Percentiles rank a stretch among this genome's conserved stretches.
phyloP scores from a whole-genome alignment of 208 protist genomes.

The Naegleria lovaniensis region DNA sequence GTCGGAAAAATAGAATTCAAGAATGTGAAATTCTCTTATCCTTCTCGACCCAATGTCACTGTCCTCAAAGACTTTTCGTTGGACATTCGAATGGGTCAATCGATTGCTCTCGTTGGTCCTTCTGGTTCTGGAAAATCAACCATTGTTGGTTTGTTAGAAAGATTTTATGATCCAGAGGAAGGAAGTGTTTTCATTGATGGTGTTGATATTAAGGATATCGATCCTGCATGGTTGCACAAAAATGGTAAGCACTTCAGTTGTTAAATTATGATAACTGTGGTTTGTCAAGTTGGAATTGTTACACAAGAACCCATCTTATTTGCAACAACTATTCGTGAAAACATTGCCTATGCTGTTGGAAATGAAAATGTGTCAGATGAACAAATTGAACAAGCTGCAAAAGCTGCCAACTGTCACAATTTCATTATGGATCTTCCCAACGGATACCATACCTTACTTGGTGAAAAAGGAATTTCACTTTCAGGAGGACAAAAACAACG shows the following conservation, averaged over 20 bases:
- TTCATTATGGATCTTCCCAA: conserved; percentile 44
- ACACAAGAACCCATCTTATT: conserved; percentile 15
- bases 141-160: conserved; percentile 64
- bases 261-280: too few species aligned
- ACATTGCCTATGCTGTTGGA: conserved; percentile 11
- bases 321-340: neutral
- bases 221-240: conserved; percentile 56
- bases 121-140: conserved; percentile 56
- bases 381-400: conserved; percentile 1
- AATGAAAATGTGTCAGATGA: neutral
- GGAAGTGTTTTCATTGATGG: conserved; percentile 53
- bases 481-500: conserved; percentile 67
- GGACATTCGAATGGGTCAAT: neutral
- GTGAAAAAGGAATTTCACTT: conserved; percentile 60
- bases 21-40: conserved; percentile 22
- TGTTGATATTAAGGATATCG: conserved; percentile 54
- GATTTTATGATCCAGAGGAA: conserved; percentile 65
- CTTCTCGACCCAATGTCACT: neutral
- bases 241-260: neutral
- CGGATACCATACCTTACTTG: conserved; percentile 65
- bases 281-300: conserved; percentile 12
- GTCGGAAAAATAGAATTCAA: conserved; percentile 44
- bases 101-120: conserved; percentile 11
- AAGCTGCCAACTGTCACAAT: conserved; percentile 14
- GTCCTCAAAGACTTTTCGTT: too few species aligned